These are phyloP conservation scores for Populus alba DNA, from an alignment of 345 rosid species.

Conservation along the genomic window DNA sequence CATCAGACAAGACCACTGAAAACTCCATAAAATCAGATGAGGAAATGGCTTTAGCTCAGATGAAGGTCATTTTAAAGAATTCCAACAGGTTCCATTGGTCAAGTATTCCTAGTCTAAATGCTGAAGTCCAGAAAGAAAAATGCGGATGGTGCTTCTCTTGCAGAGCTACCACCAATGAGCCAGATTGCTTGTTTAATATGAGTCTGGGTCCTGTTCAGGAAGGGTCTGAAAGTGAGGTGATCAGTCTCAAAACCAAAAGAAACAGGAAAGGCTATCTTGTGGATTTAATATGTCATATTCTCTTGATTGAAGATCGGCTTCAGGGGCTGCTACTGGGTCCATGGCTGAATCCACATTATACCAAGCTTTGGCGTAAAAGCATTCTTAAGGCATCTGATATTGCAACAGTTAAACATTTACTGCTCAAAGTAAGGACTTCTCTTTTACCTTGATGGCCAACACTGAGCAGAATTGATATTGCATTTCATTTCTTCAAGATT, in stretches of 20 bases:
- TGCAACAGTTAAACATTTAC: conserved; percentile 48
- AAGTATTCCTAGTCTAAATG: conserved; percentile 35
- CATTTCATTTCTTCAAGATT: not conserved
- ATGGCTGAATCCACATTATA: conserved; percentile 72
- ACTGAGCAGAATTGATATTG: not conserved
- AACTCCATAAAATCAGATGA: conserved; percentile 51
- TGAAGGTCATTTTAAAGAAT: conserved; percentile 72
- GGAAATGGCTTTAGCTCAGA: conserved; percentile 62
- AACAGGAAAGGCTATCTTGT: conserved; percentile 50
- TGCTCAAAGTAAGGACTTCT: conserved; percentile 56
- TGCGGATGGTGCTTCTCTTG: conserved; percentile 98
- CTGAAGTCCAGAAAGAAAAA: conserved; percentile 57
- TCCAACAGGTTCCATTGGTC: conserved; percentile 61
- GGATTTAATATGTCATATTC: conserved; percentile 50
- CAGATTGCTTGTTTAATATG: conserved; percentile 69
- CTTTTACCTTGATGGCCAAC: not conserved
- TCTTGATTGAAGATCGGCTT: conserved; percentile 68
- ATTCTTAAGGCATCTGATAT: conserved; percentile 53
- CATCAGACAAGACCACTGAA: conserved; percentile 40
- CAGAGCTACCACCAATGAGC: conserved; percentile 47
- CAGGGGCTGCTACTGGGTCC: conserved; percentile 87
- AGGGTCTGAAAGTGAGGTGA: conserved; percentile 42
- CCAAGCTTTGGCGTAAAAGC: conserved; percentile 60
- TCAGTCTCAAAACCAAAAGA: conserved; percentile 33
- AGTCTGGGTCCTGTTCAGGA: conserved; percentile 43